These are phyloP conservation scores for Endocladia muricata DNA, from an alignment of 31 red algal genomes.

Conservation along the genomic window DNA sequence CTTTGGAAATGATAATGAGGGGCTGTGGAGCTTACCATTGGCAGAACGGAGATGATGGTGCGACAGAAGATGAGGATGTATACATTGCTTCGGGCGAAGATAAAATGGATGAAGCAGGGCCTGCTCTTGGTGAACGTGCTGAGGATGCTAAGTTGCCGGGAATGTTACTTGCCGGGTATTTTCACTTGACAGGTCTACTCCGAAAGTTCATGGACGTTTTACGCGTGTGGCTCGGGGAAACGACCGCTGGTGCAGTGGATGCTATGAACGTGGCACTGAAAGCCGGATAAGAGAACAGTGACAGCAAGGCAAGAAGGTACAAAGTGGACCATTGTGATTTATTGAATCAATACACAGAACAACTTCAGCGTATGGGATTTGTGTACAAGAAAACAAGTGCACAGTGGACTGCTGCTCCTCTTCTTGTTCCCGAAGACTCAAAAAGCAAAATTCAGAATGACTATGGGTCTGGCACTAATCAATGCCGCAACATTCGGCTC, in stretches of 20 bases:
- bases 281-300: not conserved
- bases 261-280: slow-evolving; percentile 21
- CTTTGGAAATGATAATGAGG: not conserved
- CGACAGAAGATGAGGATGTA: slow-evolving; percentile 5
- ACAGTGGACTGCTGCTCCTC: not conserved
- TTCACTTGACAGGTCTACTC: not conserved
- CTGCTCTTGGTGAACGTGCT: not conserved
- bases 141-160: not conserved
- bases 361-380: slow-evolving; percentile 13
- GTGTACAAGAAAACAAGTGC: not conserved
- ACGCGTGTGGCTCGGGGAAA: slow-evolving; percentile 5
- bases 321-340: not conserved
- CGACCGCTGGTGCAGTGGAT: not conserved
- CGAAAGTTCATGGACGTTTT: slow-evolving; percentile 5
- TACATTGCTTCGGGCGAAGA: slow-evolving; percentile 12
- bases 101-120: not conserved
- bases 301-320: not conserved
- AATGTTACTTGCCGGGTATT: not conserved
- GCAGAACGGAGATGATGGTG: slow-evolving; percentile 2
- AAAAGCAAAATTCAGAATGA: not conserved
- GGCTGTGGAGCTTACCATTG: not conserved
- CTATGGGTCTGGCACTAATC: not conserved
- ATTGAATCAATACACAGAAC: not conserved
- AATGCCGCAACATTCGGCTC: not conserved
- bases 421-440: not conserved